phyloP scores from a whole-genome alignment of 108 stramenopile species.

The Nannochloropsis oceanica region DNA sequence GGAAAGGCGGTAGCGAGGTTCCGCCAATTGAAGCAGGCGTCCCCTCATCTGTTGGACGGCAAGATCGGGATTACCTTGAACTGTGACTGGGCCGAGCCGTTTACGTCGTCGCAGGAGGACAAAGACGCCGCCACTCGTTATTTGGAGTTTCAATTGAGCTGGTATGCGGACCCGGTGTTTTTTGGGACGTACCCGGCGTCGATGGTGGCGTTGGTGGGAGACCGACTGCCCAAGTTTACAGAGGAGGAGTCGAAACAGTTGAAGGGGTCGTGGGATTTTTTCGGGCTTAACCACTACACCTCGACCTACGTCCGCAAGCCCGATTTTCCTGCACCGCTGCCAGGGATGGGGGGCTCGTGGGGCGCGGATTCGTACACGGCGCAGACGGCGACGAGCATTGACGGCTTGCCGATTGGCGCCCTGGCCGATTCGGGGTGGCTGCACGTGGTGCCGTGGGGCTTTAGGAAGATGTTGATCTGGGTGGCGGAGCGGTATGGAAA shows the following conservation, averaged over 20 bases:
- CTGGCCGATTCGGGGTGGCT: conserved; percentile 23
- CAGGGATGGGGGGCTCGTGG: not conserved
- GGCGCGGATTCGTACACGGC: not conserved
- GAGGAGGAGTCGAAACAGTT: conserved; percentile 36
- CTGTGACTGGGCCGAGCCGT: conserved; percentile 52
- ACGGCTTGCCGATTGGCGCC: conserved; percentile 12
- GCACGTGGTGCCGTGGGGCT: conserved; percentile 17
- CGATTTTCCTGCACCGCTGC: not conserved
- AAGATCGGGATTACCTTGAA: conserved; percentile 58
- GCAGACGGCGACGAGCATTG: not conserved
- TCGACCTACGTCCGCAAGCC: not conserved
- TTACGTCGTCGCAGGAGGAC: conserved; percentile 38
- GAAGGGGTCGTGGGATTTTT: conserved; percentile 53
- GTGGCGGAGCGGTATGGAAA: conserved; percentile 16
- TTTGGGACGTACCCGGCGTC: conserved; percentile 64
- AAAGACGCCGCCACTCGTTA: not conserved
- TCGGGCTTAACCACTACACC: conserved; percentile 75
- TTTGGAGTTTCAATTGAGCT: conserved; percentile 20
- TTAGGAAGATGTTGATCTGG: conserved; percentile 11
- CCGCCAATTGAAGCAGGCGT: conserved; percentile 33
- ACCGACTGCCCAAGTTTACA: conserved; percentile 56
- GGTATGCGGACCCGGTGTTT: conserved; percentile 32
- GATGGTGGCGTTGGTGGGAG: conserved; percentile 51
- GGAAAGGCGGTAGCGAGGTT: conserved; percentile 53
- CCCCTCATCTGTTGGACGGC: conserved; percentile 29